Conservation (phyloP, 1,284 basidiomycete genomes). For the Porodaedalea pini region DNA sequence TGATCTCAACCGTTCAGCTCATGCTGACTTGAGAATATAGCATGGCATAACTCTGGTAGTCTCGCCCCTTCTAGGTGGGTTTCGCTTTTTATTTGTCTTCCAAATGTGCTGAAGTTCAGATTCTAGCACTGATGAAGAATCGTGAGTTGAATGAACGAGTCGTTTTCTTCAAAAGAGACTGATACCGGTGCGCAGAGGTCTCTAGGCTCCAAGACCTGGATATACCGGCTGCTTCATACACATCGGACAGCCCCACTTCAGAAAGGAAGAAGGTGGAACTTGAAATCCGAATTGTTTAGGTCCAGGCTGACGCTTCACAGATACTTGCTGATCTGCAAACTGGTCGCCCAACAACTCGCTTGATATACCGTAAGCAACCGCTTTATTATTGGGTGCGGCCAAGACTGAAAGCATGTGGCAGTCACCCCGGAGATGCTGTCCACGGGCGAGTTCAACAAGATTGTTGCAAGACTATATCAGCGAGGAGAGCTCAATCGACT, state of each 20-base stretch:
- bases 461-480: slow-evolving; percentile 50
- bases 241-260: slow-evolving; percentile 55
- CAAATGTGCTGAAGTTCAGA: not conserved
- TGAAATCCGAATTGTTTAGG: not conserved
- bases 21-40: slow-evolving; percentile 31
- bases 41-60: slow-evolving; percentile 76
- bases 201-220: slow-evolving; percentile 51
- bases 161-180: not conserved
- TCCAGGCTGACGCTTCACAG: slow-evolving; percentile 35
- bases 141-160: slow-evolving; percentile 41
- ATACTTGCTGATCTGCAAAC: slow-evolving; percentile 61
- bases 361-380: slow-evolving; percentile 66
- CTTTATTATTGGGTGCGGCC: not conserved
- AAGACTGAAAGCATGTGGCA: slow-evolving; percentile 23
- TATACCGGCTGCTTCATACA: slow-evolving; percentile 60
- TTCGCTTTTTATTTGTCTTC: slow-evolving; percentile 6
- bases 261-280: slow-evolving; percentile 52
- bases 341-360: slow-evolving; percentile 53
- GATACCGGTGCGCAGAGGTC: slow-evolving; percentile 49
- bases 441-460: slow-evolving; percentile 47
- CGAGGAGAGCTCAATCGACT: slow-evolving; percentile 62
- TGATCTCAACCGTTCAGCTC: too few species aligned
- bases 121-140: slow-evolving; percentile 77
- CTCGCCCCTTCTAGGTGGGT: slow-evolving; percentile 71
- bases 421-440: slow-evolving; percentile 77